phyloP scores from a whole-genome alignment of 2,329 filamentous ascomycete genomes.

The Apiospora kogelbergensis region DNA sequence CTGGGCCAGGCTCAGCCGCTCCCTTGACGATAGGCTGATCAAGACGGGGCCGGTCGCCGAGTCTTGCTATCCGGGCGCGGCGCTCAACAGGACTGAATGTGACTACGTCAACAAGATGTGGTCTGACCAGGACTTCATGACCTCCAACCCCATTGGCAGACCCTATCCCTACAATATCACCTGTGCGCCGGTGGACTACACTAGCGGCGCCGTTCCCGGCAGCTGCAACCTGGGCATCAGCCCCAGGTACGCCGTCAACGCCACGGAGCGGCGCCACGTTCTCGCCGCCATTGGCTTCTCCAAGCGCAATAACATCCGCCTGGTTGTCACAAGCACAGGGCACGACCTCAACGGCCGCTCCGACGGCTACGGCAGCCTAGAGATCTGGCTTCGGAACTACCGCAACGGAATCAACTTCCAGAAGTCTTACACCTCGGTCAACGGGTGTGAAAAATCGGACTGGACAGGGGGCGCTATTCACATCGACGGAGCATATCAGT shows the following conservation, averaged over 20 bases:
- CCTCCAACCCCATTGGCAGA: conserved; percentile 24
- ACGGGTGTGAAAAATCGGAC: conserved; percentile 32
- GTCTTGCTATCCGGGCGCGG: conserved; percentile 25
- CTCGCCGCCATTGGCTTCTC: conserved; percentile 16
- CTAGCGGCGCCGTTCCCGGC: conserved; percentile 12
- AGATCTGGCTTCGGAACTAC: conserved; percentile 38
- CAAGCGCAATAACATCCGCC: conserved; percentile 33
- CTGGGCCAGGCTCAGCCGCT: background rate
- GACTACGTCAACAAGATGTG: conserved; percentile 23
- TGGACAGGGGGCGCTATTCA: conserved; percentile 48
- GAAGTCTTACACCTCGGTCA: conserved; percentile 27
- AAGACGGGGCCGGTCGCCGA: conserved; percentile 24
- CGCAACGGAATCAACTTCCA: conserved; percentile 37
- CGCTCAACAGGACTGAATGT: conserved; percentile 21
- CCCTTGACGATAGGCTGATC: conserved; percentile 22
- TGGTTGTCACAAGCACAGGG: conserved; percentile 43
- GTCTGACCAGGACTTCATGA: conserved; percentile 27
- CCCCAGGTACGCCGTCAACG: conserved; percentile 27
- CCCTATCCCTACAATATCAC: conserved; percentile 29
- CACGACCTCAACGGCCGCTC: conserved; percentile 43
- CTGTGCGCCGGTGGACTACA: conserved; percentile 26
- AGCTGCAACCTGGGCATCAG: conserved; percentile 22
- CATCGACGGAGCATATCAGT: conserved; percentile 48
- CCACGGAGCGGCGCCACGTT: conserved; percentile 19
- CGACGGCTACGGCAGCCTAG: conserved; percentile 35